These are phyloP conservation scores for Quillaja saponaria DNA, from an alignment of 306 rosid genomes.

Conservation along the genomic window DNA sequence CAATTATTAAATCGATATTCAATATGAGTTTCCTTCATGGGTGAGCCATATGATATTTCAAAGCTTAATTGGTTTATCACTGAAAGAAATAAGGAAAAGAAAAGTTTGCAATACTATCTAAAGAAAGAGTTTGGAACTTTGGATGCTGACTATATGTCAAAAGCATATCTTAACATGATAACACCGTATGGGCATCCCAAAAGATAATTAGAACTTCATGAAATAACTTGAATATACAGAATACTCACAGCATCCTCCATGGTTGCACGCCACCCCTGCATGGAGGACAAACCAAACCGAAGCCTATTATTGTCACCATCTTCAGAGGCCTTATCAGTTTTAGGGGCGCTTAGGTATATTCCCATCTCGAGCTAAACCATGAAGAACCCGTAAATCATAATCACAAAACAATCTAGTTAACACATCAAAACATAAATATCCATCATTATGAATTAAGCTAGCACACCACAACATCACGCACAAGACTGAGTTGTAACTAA, in stretches of 20 bases:
- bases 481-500: no score
- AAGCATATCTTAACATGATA: neutral
- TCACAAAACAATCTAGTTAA: neutral
- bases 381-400: conserved; percentile 6
- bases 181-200: neutral
- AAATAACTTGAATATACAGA: neutral
- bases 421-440: conserved; percentile 3
- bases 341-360: conserved; percentile 80
- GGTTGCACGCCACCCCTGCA: conserved; percentile 98
- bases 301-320: conserved; percentile 77
- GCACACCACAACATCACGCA: no score
- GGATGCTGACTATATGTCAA: no score
- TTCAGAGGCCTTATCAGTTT: conserved; percentile 85
- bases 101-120: no score
- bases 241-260: conserved; percentile 93
- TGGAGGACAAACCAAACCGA: conserved; percentile 77
- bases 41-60: no score
- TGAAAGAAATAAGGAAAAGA: no score
- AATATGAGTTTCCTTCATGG: no score
- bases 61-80: no score
- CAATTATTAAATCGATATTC: no score
- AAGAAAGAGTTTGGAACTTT: no score
- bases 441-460: no score
- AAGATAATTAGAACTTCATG: neutral
- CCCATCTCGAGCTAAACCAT: conserved; percentile 63